Evolutionary conservation across 768 basidiomycete genomes (phyloP), one percentile per base, ranked within the genome.

Genomic region (Tremella yokohamensis): DNA sequence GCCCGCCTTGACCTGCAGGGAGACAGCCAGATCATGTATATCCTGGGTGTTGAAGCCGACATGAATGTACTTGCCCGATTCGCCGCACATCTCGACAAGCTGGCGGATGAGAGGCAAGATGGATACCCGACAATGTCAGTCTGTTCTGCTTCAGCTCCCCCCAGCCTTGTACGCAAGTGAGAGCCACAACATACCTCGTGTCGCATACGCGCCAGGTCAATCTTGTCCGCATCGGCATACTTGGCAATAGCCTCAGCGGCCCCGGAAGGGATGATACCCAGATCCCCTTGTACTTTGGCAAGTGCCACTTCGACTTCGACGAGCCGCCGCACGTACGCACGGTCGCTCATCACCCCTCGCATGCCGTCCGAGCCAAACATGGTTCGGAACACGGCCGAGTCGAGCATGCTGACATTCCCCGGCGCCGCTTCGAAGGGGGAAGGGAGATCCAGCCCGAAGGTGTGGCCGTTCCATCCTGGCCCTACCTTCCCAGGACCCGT

Each of bases 51-150:
- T 58, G 39, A 40, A n/a, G 8, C 47, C 56, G 25, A 49, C 45
- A 38, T 49, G 56, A 7, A 49, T 16, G 25, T 45, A 55, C 37
- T 50, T 49, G 12, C 56, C 56, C 29, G 34, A 39, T 18, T 57
- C 56, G 16, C 37, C 49, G 25, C 56, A 57, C 56, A 57, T 57
- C 11, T 22, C 56, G 25, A 40, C 49, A 2, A 57, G 47, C 25
- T 57, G 56, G 12, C 40, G 34, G 48, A 57, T 51, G 25, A 57
- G 40, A 18, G 56, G 56, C 12, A 57, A 48, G 29, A 57, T 52
- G 9, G 56, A 39, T 57, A 57, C 20, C 56, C 56, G n/a, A 57
- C 56, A 38, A 57, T 57, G 24, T 51, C 56, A 12, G 56, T 57
- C n/a, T n/a, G n/a, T n/a, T n/a, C n/a, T n/a, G n/a, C n/a, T n/a